Conservation (phyloP, 139 green algal genomes). For the Haematococcus sp. region DNA sequence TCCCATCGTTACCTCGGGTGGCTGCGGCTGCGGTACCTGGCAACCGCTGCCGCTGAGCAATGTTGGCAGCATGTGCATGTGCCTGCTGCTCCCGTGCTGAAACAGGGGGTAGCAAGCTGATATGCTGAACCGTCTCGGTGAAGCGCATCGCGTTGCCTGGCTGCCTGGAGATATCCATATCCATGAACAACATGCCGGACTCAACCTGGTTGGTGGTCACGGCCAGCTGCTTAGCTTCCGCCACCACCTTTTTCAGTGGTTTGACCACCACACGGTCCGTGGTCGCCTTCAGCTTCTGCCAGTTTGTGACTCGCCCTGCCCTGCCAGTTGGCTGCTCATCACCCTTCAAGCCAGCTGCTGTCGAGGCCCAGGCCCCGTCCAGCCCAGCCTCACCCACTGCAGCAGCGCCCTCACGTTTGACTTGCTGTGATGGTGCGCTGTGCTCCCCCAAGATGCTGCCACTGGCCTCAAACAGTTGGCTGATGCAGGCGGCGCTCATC, state of each 20-base stretch:
- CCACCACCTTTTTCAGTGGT: not conserved
- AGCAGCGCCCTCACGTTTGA: too few species aligned
- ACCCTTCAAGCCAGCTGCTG: too few species aligned
- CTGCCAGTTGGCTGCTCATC: too few species aligned
- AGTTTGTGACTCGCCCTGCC: too few species aligned
- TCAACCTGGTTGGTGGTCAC: not conserved
- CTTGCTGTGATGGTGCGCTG: too few species aligned
- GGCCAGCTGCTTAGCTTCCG: not conserved
- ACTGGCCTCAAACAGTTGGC: too few species aligned
- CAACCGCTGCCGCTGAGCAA: not conserved
- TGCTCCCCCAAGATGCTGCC: too few species aligned
- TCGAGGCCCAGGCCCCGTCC: too few species aligned
- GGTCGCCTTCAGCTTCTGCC: too few species aligned
- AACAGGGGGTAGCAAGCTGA: not conserved
- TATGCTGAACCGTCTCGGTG: not conserved
- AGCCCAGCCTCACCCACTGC: too few species aligned
- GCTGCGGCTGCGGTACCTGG: constrained; percentile 1
- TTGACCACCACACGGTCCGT: not conserved
- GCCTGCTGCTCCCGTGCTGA: too few species aligned
- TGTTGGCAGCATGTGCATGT: not conserved
- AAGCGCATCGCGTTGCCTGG: not conserved
- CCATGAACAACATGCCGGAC: not conserved
- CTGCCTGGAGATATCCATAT: not conserved
- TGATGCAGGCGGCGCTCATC: not conserved
- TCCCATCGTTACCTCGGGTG: too few species aligned